These are phyloP conservation scores for Phytophthora agathidicida DNA, from an alignment of 352 stramenopile genomes.

Conservation along the genomic window DNA sequence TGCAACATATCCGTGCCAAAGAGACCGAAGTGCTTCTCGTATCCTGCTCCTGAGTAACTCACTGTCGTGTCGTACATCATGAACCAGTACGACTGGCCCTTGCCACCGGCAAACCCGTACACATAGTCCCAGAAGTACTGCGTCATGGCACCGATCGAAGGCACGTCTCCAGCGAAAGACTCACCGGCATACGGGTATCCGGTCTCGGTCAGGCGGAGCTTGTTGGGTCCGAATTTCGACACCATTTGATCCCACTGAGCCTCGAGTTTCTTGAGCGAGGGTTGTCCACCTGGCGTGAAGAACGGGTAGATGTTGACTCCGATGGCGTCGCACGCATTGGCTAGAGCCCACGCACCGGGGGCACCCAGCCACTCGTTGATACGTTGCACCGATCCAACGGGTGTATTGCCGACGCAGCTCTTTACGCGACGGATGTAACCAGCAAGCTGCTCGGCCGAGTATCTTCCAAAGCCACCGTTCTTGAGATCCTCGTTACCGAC, in stretches of 20 bases:
- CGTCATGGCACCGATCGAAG: constrained; percentile 46
- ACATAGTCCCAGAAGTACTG: constrained; percentile 51
- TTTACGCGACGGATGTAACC: constrained; percentile 56
- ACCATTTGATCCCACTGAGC: constrained; percentile 48
- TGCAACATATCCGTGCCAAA: constrained; percentile 41
- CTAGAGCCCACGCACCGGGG: constrained; percentile 34
- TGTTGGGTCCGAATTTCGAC: constrained; percentile 38
- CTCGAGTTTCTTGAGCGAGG: constrained; percentile 51
- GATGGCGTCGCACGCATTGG: constrained; percentile 34
- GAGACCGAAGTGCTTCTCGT: constrained; percentile 64
- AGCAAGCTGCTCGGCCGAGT: constrained; percentile 36
- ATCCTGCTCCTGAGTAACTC: constrained; percentile 46
- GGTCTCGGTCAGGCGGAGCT: constrained; percentile 55
- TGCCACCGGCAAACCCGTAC: constrained; percentile 26
- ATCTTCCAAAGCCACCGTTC: constrained; percentile 45
- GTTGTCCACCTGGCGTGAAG: constrained; percentile 37
- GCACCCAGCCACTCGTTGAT: constrained; percentile 61
- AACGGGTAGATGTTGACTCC: constrained; percentile 49
- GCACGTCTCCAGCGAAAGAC: constrained; percentile 32
- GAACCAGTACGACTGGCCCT: constrained; percentile 52
- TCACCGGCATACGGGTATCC: constrained; percentile 50
- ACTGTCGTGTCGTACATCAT: constrained; percentile 65
- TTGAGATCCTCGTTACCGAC: constrained; percentile 73
- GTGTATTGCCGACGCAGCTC: constrained; percentile 45
- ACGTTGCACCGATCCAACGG: constrained; percentile 63